These are phyloP conservation scores for Porcisia hertigi DNA, from an alignment of 208 protist species.

Conservation along the genomic window DNA sequence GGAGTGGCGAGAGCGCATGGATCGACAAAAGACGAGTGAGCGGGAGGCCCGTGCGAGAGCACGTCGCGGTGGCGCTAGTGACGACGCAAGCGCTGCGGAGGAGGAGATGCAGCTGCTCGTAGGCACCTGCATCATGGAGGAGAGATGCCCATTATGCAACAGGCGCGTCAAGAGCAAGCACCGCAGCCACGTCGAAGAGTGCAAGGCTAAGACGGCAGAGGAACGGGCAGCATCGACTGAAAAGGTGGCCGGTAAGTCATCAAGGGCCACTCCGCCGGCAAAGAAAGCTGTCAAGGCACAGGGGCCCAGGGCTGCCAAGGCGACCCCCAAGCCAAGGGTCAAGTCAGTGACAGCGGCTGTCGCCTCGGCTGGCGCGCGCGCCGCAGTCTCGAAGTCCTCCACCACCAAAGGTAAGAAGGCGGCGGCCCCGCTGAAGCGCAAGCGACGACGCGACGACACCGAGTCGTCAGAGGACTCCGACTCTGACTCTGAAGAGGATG, in stretches of 20 bases:
- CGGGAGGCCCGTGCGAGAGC: slow-evolving; percentile 45
- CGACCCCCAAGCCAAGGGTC: neutral
- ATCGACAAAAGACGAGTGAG: slow-evolving; percentile 35
- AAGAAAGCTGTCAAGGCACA: neutral
- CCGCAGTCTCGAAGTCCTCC: slow-evolving; percentile 8
- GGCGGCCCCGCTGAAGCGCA: slow-evolving; percentile 25
- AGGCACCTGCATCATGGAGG: slow-evolving; percentile 68
- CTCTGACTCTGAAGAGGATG: slow-evolving; percentile 27
- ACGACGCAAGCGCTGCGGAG: slow-evolving; percentile 23
- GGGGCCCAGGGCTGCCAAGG: neutral
- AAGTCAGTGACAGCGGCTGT: neutral
- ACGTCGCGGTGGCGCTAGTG: slow-evolving; percentile 19
- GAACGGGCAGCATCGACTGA: neutral
- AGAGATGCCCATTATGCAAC: slow-evolving; percentile 71
- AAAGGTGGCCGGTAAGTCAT: neutral
- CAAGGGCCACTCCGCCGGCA: neutral
- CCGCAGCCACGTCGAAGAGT: slow-evolving; percentile 58
- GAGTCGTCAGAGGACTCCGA: slow-evolving; percentile 27
- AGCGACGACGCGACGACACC: slow-evolving; percentile 27
- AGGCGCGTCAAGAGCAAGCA: slow-evolving; percentile 52
- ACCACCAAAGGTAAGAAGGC: slow-evolving; percentile 22
- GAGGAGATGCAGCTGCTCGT: slow-evolving; percentile 48
- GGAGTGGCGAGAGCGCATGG: slow-evolving; percentile 64
- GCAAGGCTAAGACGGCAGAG: slow-evolving; percentile 27
- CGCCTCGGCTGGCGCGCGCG: slow-evolving; percentile 8